A percentile compares a stretch with the other conserved stretches of the same genome.
Evolutionary conservation across 371 early-diverging fungal species (phyloP).

Genomic region (Rhizopus microsporus): DNA sequence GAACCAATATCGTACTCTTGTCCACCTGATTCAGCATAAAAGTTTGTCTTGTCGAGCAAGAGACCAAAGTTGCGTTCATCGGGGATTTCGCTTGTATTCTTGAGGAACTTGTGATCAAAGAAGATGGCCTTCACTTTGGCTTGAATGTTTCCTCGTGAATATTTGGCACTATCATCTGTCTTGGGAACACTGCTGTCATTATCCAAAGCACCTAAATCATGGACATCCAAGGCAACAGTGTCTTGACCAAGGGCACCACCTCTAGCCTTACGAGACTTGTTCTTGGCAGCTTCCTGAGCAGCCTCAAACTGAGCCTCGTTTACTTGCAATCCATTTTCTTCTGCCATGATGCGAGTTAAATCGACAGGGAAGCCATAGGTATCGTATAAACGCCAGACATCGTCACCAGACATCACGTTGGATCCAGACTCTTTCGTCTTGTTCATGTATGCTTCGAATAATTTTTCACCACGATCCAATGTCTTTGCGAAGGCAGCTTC

Average conservation of each 20-base stretch:
- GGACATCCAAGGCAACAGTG: conserved; percentile 86
- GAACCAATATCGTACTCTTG: conserved; percentile 98
- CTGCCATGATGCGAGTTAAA: conserved; percentile 97
- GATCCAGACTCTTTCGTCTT: conserved; percentile 66
- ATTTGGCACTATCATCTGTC: conserved; percentile 94
- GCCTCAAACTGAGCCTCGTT: conserved; percentile 87
- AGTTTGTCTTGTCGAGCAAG: conserved; percentile 97
- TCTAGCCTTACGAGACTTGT: conserved; percentile 72
- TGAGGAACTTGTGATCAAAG: conserved; percentile 57
- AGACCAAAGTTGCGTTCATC: conserved; percentile 74
- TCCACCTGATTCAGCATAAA: conserved; percentile 99
- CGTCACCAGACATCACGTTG: conserved; percentile 79
- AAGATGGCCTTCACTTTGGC: conserved; percentile 76
- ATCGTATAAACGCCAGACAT: conserved; percentile 99
- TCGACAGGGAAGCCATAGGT: conserved; percentile 99
- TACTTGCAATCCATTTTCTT: conserved; percentile 90
- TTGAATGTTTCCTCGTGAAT: conserved; percentile 70
- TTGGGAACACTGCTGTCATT: conserved; percentile 69
- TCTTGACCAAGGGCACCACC: conserved; percentile 57
- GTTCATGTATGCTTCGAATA: conserved; percentile 85
- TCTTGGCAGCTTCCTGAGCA: conserved; percentile 86
- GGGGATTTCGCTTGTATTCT: conserved; percentile 52
- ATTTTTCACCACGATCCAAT: conserved; percentile 95
- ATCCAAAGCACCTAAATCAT: conserved; percentile 88
- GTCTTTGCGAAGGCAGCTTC: conserved; percentile 97